Base-by-base conservation (phyloP, 192 early-diverging fungal species). In the Gigaspora rosea region DNA sequence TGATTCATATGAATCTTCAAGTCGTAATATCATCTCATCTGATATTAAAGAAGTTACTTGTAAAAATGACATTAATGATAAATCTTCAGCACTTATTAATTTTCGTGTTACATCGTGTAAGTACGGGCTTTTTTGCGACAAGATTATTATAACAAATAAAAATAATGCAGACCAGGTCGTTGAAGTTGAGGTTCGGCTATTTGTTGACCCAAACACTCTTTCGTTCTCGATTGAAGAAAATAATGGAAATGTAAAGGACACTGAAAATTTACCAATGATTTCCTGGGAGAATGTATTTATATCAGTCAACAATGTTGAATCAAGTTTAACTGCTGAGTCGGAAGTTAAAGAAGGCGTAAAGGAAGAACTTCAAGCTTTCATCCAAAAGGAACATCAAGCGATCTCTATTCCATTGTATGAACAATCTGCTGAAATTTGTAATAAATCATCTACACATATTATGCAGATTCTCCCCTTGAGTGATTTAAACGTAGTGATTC, bases 141-240 rank as follows among this genome's bases (percentile, higher is more conserved):
- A 80, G 12, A 83, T 96, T 13, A 73, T 85, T n/a, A 86, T 93
- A 6, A 86, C 82, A 32, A 96, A 96, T 79, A 67, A 87, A 48
- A 89, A 94, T 79, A 94, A 95, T 71, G 83, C 86, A 6, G 78
- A 81, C 11, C 90, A 94, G 76, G 78, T 84, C 5, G 81, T 90
- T 73, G 79, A 82, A 35, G 85, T 95, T 58, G 90, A 91, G 71
- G 82, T 94, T 5, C 83, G 90, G 4, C 76, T 93, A 9, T 94
- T 94, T 85, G 88, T 91, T 22, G 91, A 96, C 71, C 79, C 78
- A 36, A 80, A 80, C 15, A 81, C 76, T 62, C 76, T 90, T 3
- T 54, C 32, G 41, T 80, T 74, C 48, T 48, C 13, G 20, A 49
- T 12, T 36, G 36, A 58, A 27, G 35, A 59, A 32, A n/a, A 58